Evolutionary conservation across 73 alveolate species (phyloP), one percentile per base, ranked within the genome.

Genomic region (Strombidium stylifer): DNA sequence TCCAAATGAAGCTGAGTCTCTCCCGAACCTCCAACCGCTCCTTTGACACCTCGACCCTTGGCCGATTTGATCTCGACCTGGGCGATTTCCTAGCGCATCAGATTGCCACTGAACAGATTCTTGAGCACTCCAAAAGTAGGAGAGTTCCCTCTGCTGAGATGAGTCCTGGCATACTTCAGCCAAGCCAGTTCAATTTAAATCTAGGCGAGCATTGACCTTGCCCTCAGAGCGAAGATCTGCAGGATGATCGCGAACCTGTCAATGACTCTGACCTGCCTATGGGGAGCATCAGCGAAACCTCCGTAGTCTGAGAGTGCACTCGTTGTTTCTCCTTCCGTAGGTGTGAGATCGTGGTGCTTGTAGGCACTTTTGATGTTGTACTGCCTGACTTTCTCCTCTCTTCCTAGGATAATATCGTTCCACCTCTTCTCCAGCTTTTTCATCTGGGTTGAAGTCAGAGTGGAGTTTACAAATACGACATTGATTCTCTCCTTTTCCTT

Each of bases 191-290:
- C 98, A 11, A 91, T 70, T 48, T 91, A 69, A 1, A 77, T 66
- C 55, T 80, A 49, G 15, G 98, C 86, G 16, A 60, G 61, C 46
- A 77, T 61, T 16, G 89, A 32, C 28, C 76, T 62, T 0, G 98
- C 94, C 66, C 98, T 51, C 34, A 68, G 60, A 6, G 98, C 94
- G 72, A 91, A 91, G n/a, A 91, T 91, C 60, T 85, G 39, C 20
- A 91, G 72, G 61, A 91, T 91, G 42, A 87, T 91, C 2, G 92
- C 89, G 36, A 83, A 81, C 52, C 98, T 69, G 56, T 91, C 98
- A 28, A 90, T 68, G 8, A 90, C 93, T 72, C 78, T 54, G 37
- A 86, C 53, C 45, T 81, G 61, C 45, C 85, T 85, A 11, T 47
- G 46, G 21, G 41, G 57, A 16, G 52, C 53, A 46, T 32, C 66